Conservation (phyloP, 2,329 filamentous ascomycete genomes). For the Fusarium sp. region DNA sequence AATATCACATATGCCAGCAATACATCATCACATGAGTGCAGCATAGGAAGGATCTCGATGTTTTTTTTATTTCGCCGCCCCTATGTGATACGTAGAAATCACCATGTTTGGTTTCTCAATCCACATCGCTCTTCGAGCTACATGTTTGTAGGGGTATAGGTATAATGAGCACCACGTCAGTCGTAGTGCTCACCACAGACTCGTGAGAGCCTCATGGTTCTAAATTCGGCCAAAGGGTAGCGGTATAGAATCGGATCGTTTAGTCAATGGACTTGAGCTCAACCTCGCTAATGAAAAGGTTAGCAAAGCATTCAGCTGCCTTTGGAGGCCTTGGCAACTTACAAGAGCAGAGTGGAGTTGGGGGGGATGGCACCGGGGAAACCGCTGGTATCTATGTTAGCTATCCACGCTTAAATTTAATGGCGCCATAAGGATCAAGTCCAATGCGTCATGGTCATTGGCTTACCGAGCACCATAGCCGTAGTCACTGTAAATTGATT, state of each 20-base stretch:
- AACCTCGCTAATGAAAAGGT: conserved; percentile 66
- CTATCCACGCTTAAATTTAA: neutral
- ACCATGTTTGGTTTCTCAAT: neutral
- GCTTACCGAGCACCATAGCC: conserved; percentile 72
- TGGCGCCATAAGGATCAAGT: neutral
- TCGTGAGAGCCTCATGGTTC: conserved; percentile 3
- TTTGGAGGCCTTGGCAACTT: conserved; percentile 55
- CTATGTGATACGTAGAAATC: neutral
- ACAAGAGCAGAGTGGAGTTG: conserved; percentile 85
- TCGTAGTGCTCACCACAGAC: neutral
- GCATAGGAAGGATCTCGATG: neutral
- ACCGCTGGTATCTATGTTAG: conserved; percentile 63
- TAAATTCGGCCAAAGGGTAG: conserved; percentile 11
- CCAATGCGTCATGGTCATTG: neutral
- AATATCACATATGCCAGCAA: neutral
- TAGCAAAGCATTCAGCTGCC: neutral
- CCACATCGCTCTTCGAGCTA: neutral
- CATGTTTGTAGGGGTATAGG: conserved; percentile 25
- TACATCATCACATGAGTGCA: neutral
- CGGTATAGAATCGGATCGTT: conserved; percentile 7
- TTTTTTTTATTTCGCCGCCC: conserved; percentile 12
- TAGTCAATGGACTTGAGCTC: conserved; percentile 73
- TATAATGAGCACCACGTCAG: conserved; percentile 17
- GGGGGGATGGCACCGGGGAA: conserved; percentile 83
- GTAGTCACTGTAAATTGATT: conserved; percentile 62